A percentile compares a stretch with the other conserved stretches of the same genome.
phyloP scores from a whole-genome alignment of 306 rosid species.

The Quercus bicolor region DNA sequence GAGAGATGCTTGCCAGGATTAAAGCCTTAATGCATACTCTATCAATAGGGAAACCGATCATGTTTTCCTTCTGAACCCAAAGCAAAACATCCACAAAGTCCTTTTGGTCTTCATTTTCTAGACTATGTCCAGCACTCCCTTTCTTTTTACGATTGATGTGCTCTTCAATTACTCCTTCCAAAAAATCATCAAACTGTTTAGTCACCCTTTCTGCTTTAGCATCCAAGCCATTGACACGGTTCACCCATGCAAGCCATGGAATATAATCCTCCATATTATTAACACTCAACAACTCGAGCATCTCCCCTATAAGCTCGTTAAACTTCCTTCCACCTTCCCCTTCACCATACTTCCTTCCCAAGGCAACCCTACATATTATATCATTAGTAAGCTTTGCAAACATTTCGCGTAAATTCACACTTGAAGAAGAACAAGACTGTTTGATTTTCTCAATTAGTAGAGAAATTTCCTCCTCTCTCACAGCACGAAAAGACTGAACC shows the following conservation, averaged over 20 bases:
- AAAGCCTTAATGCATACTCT: constrained; percentile 37
- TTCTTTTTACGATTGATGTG: constrained; percentile 14
- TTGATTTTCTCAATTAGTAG: constrained; percentile 21
- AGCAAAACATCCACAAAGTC: neutral
- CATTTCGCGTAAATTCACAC: constrained; percentile 33
- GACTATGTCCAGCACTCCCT: neutral
- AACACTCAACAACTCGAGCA: constrained; percentile 31
- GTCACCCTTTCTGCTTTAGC: constrained; percentile 32
- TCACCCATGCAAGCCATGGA: constrained; percentile 54
- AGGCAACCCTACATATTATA: constrained; percentile 42
- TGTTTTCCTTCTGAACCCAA: neutral
- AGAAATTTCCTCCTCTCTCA: constrained; percentile 24
- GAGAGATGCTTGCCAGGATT: constrained; percentile 31
- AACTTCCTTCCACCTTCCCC: constrained; percentile 26
- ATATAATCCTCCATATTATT: constrained; percentile 39
- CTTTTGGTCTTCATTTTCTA: constrained; percentile 20
- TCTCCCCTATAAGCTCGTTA: constrained; percentile 18
- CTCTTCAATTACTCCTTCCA: constrained; percentile 43
- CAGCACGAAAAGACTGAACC: constrained; percentile 12
- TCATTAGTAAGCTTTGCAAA: constrained; percentile 23
- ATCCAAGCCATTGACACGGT: constrained; percentile 30
- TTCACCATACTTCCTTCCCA: constrained; percentile 48
- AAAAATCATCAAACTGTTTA: constrained; percentile 34
- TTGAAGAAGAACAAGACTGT: neutral
- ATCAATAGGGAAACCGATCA: constrained; percentile 39